These are phyloP conservation scores for Hypoxylon sp. DNA, from an alignment of 2,329 filamentous ascomycete species.

Conservation along the genomic window DNA sequence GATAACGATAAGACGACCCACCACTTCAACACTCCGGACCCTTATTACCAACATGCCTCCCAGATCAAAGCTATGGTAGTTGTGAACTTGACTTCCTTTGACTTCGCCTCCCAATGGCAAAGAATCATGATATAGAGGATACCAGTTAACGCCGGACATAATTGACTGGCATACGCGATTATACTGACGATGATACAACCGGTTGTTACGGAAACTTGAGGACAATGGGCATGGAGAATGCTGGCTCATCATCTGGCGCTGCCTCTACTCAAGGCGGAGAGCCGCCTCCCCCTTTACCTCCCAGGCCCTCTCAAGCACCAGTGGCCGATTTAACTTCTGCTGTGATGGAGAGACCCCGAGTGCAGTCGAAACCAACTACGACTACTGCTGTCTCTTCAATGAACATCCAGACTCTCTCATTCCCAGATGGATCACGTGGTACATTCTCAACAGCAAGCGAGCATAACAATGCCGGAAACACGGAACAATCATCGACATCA, in stretches of 20 bases:
- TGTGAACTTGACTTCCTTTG: conserved; percentile 11
- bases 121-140: conserved; percentile 1
- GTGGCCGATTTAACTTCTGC: conserved; percentile 51
- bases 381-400: conserved; percentile 89
- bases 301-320: conserved; percentile 58
- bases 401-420: conserved; percentile 83
- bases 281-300: conserved; percentile 69
- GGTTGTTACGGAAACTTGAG: conserved; percentile 23
- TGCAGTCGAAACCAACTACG: conserved; percentile 81
- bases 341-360: conserved; percentile 55
- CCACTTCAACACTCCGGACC: conserved; percentile 20
- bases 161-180: background rate
- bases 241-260: conserved; percentile 46
- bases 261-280: conserved; percentile 57
- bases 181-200: conserved; percentile 45
- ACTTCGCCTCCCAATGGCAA: background rate
- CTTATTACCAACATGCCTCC: background rate
- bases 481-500: conserved; percentile 54
- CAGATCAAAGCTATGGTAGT: conserved; percentile 7
- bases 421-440: conserved; percentile 77
- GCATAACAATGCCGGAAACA: conserved; percentile 51
- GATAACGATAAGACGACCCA: conserved; percentile 44
- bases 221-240: conserved; percentile 55
- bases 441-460: conserved; percentile 67
- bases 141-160: conserved; percentile 3